Base-by-base conservation (phyloP, 2,329 filamentous ascomycete genomes). In the Thyridium curvatum region DNA sequence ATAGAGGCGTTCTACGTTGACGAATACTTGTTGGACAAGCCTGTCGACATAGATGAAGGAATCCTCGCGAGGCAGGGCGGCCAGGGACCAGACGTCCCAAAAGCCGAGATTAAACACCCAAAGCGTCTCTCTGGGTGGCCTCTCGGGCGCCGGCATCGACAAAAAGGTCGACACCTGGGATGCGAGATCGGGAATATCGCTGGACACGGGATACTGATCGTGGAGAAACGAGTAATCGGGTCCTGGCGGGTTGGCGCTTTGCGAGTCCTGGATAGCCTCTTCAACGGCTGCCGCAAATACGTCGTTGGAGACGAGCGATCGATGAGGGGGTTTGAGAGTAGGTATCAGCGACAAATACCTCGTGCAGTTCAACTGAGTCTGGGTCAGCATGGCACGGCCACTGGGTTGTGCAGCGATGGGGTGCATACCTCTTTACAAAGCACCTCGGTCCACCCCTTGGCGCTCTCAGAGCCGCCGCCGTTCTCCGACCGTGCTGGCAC, bases 31-130 rank as follows among this genome's bases (percentile, higher is more conserved):
- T 10, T 52, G 46, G 4, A 63, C 51, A 21, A 68, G 55, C 4
- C 52, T 46, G 30, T 61, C 61, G 8, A 74, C 42, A 2, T 64
- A 41, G 2, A 52, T 46, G 26, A 62, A 59, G 9, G 66, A 64
- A 1, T 56, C 46, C 8, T 54, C 49, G 9, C 61, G 54, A 1
- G 72, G 71, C 14, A 74, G 49, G 3, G 69, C 59, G 1, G 72
- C 64, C 14, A 76, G 52, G 10, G 68, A 65, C 71, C 71, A 77
- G 36, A 74, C 53, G 41, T 77, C 72, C 71, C 72, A 75, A 21
- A 65, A 66, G n/a, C 72, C 72, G 39, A 74, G 65, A 9, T 60
- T 67, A 39, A 77, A 70, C 12, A 76, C 55, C 67, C 68, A 76
- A 12, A 76, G 47, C 0, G 72, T 75, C 42, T 74, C 67, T n/a